Evolutionary conservation across 805 yeast species (phyloP).

Genomic region (Candida coquimbonensis): DNA sequence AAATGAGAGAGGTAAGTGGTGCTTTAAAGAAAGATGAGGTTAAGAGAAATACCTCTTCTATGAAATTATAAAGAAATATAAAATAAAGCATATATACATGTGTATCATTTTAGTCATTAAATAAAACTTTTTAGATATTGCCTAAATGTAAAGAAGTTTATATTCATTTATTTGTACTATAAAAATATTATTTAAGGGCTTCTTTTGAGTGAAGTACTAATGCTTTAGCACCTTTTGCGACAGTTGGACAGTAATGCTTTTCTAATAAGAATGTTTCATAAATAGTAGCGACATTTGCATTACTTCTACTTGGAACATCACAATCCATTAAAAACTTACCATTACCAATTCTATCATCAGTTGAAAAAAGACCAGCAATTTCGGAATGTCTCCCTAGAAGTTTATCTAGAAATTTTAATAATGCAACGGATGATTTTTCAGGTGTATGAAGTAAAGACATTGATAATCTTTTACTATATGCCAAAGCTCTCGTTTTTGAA

Average conservation of each 20-base stretch:
- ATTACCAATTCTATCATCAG: slow-evolving; percentile 83
- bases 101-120: neutral
- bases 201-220: slow-evolving; percentile 21
- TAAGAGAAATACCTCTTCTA: slow-evolving; percentile 17
- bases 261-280: slow-evolving; percentile 83
- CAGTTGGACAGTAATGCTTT: slow-evolving; percentile 77
- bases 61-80: slow-evolving; percentile 13
- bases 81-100: neutral
- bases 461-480: slow-evolving; percentile 78
- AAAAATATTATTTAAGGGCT: slow-evolving; percentile 2
- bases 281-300: slow-evolving; percentile 80
- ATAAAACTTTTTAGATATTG: too few species aligned
- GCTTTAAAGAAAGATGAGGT: slow-evolving; percentile 41
- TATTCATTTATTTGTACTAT: too few species aligned
- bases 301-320: slow-evolving; percentile 64
- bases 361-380: slow-evolving; percentile 67
- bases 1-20: slow-evolving; percentile 67
- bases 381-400: slow-evolving; percentile 65
- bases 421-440: slow-evolving; percentile 77
- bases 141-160: too few species aligned
- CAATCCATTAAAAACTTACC: slow-evolving; percentile 67
- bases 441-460: slow-evolving; percentile 68
- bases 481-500: slow-evolving; percentile 57
- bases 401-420: slow-evolving; percentile 71
- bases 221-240: slow-evolving; percentile 56